Evolutionary conservation across 805 yeast genomes (phyloP), one percentile per base, ranked within the genome.

Genomic region (Jamesozyma gamospora): DNA sequence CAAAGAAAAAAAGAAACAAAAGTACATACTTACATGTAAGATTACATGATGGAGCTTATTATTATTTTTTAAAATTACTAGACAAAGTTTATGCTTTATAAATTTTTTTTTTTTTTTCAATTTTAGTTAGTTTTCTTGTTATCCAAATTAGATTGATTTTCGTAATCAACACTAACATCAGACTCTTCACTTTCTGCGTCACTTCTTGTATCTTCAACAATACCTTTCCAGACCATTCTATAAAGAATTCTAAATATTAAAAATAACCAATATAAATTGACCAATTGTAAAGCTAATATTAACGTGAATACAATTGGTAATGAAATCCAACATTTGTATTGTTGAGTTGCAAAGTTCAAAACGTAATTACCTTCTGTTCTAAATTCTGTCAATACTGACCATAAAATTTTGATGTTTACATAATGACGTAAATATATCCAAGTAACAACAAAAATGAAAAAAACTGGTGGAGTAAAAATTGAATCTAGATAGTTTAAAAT

Each of bases 251-350:
- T 76, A 38, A 83, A 48, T 46, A 92, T 84, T 52, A 90, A 70
- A 51, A 74, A 76, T 42, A 88, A 70, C 98, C 98, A 92, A 65
- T 83, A 92, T 16, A 75, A 51, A 56, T 92, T 92, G 41, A 92
- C 86, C 41, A 85, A 52, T 61, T 92, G 97, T 47, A 92, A 70
- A 1, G 92, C 88, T 39, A 72, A 67, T 44, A 92, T 72, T 54
- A 92, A 72, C 17, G 64, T 61, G 54, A 92, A 88, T 3, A 90
- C 88, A 58, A 92, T 87, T 40, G 85, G 83, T 65, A 85, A 94
- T 18, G 97, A 81, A 49, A 92, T 84, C 82, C 86, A 86, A 65
- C 97, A 92, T 64, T 92, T 92, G 68, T 90, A 92, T 62, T 92
- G 96, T 62, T 88, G 90, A 25, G 92, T 79, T 11, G 73, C 83